Evolutionary conservation across 106 monocot genomes (phyloP), one percentile per base, ranked within the genome.

Genomic region (Alisma plantagoaquatica): DNA sequence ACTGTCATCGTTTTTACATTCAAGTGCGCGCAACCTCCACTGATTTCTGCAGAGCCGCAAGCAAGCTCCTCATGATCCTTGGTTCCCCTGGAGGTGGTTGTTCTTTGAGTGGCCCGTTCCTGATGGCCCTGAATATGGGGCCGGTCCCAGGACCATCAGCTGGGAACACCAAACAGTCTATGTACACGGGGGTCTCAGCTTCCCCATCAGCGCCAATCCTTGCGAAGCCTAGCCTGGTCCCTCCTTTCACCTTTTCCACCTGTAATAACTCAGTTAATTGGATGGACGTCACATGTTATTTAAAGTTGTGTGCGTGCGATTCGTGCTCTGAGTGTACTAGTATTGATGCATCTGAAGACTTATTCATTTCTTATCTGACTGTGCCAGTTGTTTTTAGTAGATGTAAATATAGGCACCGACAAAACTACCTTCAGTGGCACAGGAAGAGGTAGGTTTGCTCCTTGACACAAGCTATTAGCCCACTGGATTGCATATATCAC

Each of bases 391-490:
- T 48, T 20, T 5, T 10, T 10, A 19, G 22, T 10, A 42, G 32
- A 25, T n/a, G 14, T 14, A 38, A 7, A 38, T 38, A 38, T 14
- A 38, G 35, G 14, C 14, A 38, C 14, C 2, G 23, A 22, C 2
- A 12, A 23, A 43, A 2, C 10, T 38, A 94, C 93, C 94, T 88
- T 84, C 3, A 88, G 69, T 59, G 94, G 94, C 0, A 76, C 63
- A 9, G 94, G 87, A 65, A 96, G 78, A 0, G 94, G 94, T 6
- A 84, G 49, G 56, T 73, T 87, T 2, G 94, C 83, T 59, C 88
- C 94, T 60, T 96, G 94, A 62, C 75, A 81, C 23, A 96, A 66
- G 47, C 88, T 96, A 23, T 96, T 96, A 23, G 81, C 94, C 88
- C 94, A 96, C 94, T 88, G 70, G 29, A 7, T 49, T 18, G 17